Evolutionary conservation across 2,329 filamentous ascomycete species (phyloP).

Genomic region (Sporothrix sp.): DNA sequence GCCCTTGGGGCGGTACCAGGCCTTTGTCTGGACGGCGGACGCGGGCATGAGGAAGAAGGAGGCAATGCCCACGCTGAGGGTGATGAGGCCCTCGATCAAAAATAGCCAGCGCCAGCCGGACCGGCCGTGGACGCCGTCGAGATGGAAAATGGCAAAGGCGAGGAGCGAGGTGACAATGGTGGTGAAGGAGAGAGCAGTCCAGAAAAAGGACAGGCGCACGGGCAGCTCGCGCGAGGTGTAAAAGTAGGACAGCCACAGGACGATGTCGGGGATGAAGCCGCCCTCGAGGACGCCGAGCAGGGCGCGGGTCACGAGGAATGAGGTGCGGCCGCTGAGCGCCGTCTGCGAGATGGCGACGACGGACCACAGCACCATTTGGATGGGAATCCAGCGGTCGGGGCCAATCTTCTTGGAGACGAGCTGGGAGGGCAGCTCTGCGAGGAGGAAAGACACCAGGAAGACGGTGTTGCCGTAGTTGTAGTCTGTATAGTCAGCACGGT

Average conservation of each 20-base stretch:
- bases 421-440: slow-evolving; percentile 52
- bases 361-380: slow-evolving; percentile 28
- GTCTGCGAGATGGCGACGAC: slow-evolving; percentile 26
- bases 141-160: slow-evolving; percentile 27
- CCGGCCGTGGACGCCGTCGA: slow-evolving; percentile 27
- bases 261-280: slow-evolving; percentile 28
- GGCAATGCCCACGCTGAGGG: slow-evolving; percentile 31
- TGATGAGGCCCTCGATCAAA: slow-evolving; percentile 42
- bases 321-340: slow-evolving; percentile 21
- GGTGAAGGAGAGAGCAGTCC: slow-evolving; percentile 23
- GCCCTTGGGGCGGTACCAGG: slow-evolving; percentile 33
- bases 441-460: slow-evolving; percentile 43
- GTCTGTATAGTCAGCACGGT: slow-evolving; percentile 24
- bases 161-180: slow-evolving; percentile 27
- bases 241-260: slow-evolving; percentile 28
- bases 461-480: slow-evolving; percentile 48
- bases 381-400: slow-evolving; percentile 29
- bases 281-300: slow-evolving; percentile 27
- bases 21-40: slow-evolving; percentile 31
- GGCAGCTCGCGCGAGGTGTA: slow-evolving; percentile 26
- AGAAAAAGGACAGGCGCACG: slow-evolving; percentile 27
- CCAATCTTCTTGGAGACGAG: slow-evolving; percentile 45
- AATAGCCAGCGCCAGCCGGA: slow-evolving; percentile 38
- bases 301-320: slow-evolving; percentile 24
- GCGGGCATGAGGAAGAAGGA: slow-evolving; percentile 41